Evolutionary conservation across 352 stramenopile genomes (phyloP), one percentile per base, ranked within the genome.

Genomic region (Globisporangium cystogenes): DNA sequence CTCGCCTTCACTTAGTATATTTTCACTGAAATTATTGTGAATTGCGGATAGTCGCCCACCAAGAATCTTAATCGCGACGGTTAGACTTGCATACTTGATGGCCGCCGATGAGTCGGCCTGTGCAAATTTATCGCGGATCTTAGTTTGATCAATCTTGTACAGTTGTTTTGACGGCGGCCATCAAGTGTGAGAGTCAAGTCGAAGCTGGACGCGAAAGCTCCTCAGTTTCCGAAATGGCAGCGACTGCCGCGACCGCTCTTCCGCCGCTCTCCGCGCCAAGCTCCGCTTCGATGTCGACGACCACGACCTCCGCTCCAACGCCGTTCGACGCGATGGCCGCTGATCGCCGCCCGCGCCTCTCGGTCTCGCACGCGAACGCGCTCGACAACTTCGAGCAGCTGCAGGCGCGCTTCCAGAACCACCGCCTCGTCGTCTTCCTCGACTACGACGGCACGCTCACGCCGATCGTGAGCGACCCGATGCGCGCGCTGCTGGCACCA

Each of bases 381-480:
- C 62, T 93, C 45, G 57, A 65, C 39, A 87, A 93, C 60, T 91
- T 93, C 39, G 57, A 66, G 41, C 53, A 68, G 45, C 64, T 93
- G 47, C 64, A 79, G 33, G 31, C 55, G 20, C 74, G 67, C 23
- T 84, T 93, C 43, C 57, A 51, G 21, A 62, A 76, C 55, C 74
- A 73, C 26, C 76, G 77, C 27, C 64, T 96, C 21, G 86, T 93
- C 18, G 56, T 96, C 20, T 95, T 96, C 40, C 68, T 95, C 40
- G 86, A 96, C 70, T 96, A 96, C 31, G 87, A 96, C 31, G 87
- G 87, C 21, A 96, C 87, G 31, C 70, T 96, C 11, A 95, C 85
- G 16, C 87, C 87, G 6, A 96, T 96, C 41, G 87, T 96, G 47
- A 95, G 82, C 41, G 85, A 96, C 62, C 87, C 87, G 26, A 72